Conservation (phyloP, 2,329 filamentous ascomycete species). For the Microsporum ferrugineum region DNA sequence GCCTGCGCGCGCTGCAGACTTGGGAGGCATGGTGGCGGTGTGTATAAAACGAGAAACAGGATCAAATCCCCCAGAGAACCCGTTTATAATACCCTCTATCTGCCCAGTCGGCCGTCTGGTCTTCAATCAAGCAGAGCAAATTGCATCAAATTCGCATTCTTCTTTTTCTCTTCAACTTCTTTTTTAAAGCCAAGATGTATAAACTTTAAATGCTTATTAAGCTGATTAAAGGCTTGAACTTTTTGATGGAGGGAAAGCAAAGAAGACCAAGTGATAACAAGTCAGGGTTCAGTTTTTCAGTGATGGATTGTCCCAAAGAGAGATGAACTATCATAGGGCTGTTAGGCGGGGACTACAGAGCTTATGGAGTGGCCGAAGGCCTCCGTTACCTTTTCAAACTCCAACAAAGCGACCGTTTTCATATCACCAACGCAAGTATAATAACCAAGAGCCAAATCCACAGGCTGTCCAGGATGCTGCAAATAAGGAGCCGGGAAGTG, state of each 20-base stretch:
- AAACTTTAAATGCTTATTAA: neutral
- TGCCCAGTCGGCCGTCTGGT: neutral
- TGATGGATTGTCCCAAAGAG: neutral
- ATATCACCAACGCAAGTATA: neutral
- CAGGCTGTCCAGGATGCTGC: neutral
- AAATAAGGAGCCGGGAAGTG: neutral
- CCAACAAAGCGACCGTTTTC: neutral
- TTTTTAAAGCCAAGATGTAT: neutral
- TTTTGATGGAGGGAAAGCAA: neutral
- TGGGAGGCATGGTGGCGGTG: conserved; percentile 30
- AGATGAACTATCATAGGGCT: neutral
- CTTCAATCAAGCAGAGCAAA: neutral
- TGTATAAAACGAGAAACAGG: neutral
- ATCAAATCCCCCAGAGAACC: neutral
- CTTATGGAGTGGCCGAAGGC: neutral
- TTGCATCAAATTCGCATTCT: neutral
- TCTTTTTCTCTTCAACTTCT: neutral
- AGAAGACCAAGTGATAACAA: neutral
- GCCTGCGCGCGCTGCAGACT: conserved; percentile 35
- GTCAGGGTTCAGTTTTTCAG: neutral
- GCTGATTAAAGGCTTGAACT: neutral
- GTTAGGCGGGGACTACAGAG: neutral
- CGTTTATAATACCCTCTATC: neutral
- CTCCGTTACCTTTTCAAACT: neutral
- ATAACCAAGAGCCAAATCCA: neutral